These are phyloP conservation scores for Sechiopsis laciniata DNA, from an alignment of 306 rosid genomes.

Conservation along the genomic window DNA sequence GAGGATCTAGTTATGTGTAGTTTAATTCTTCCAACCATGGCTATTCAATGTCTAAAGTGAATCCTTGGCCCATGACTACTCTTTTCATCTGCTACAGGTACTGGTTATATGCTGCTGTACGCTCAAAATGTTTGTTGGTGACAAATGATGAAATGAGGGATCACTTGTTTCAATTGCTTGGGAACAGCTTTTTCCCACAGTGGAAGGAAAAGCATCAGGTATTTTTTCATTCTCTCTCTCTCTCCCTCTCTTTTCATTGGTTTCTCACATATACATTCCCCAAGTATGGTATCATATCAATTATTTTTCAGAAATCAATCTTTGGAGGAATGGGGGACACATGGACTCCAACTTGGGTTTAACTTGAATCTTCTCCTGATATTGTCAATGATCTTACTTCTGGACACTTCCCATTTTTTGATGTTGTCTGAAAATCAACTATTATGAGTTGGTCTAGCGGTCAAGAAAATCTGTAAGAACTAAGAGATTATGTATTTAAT, in stretches of 20 bases:
- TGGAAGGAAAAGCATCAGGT: constrained; percentile 99
- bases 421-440: too few relatives aligned
- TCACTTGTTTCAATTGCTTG: constrained; percentile 83
- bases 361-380: neutral
- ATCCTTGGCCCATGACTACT: neutral
- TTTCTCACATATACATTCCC: neutral
- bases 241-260: neutral
- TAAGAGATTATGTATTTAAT: too few relatives aligned
- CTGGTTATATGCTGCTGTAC: constrained; percentile 93
- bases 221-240: constrained; percentile 15
- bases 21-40: neutral
- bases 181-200: constrained; percentile 79
- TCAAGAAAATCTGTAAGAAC: too few relatives aligned
- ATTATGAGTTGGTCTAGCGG: too few relatives aligned
- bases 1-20: neutral
- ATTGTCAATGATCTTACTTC: neutral
- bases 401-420: neutral
- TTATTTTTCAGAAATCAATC: neutral
- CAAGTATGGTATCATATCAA: neutral
- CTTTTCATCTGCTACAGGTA: constrained; percentile 45
- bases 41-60: neutral
- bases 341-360: neutral
- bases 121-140: constrained; percentile 61
- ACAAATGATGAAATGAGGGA: constrained; percentile 99
- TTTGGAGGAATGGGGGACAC: neutral